phyloP scores from a whole-genome alignment of 78 protist genomes.

The Dictyostelium purpureum region DNA sequence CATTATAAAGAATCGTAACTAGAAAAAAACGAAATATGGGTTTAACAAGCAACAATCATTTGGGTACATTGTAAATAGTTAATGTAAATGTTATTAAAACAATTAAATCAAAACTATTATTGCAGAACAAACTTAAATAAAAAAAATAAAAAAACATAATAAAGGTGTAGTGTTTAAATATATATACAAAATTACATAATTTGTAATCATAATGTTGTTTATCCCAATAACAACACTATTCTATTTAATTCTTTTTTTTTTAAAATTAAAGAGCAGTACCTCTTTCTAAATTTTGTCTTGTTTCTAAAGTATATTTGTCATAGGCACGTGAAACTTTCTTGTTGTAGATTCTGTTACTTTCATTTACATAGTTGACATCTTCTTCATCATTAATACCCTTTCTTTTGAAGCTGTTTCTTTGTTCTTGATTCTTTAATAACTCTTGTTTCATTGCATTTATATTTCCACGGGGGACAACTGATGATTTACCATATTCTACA shows the following conservation, averaged over 20 bases:
- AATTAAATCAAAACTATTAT: too few species aligned
- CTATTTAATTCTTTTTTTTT: not conserved
- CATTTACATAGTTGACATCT: conserved; percentile 90
- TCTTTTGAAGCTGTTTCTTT: conserved; percentile 45
- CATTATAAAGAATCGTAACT: too few species aligned
- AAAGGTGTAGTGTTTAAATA: too few species aligned
- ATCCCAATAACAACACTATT: too few species aligned
- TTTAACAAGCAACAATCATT: too few species aligned
- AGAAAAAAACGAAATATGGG: too few species aligned
- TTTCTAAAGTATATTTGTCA: conserved; percentile 89
- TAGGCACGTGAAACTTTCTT: conserved; percentile 71
- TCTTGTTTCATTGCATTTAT: conserved; percentile 77
- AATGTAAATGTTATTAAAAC: too few species aligned
- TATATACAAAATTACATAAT: too few species aligned
- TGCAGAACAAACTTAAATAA: too few species aligned
- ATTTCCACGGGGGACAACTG: conserved; percentile 22
- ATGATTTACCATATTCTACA: conserved; percentile 21
- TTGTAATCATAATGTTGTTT: too few species aligned
- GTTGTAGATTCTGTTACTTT: conserved; percentile 86
- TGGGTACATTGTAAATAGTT: too few species aligned
- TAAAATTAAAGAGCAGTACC: conserved; percentile 84
- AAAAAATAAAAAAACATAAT: too few species aligned
- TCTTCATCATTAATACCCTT: conserved; percentile 59
- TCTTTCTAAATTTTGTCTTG: conserved; percentile 88
- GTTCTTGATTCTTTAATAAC: conserved; percentile 25